These are phyloP conservation scores for Oenanthe javanica DNA, from an alignment of 140 eudicot genomes.

Conservation along the genomic window DNA sequence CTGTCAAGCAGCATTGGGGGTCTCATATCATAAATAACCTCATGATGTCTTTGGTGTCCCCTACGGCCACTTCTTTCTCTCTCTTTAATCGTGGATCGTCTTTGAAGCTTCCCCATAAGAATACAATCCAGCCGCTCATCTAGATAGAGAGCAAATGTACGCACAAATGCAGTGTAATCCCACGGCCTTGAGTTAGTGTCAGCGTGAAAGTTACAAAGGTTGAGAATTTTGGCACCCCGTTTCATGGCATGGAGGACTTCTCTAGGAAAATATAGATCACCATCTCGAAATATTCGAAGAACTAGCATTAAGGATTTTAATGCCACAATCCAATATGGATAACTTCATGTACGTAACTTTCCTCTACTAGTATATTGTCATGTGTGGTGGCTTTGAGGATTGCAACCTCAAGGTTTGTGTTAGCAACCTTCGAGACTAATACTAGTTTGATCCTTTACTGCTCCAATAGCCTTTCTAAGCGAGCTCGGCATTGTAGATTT, in stretches of 20 bases:
- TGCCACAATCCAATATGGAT: conserved; percentile 55
- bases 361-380: conserved; percentile 36
- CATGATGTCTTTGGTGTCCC: conserved; percentile 15
- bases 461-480: conserved; percentile 47
- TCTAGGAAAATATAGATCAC: conserved; percentile 65
- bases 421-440: conserved; percentile 41
- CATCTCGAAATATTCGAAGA: conserved; percentile 58
- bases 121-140: conserved; percentile 65
- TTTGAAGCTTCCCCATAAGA: conserved; percentile 55
- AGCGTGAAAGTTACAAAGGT: conserved; percentile 38
- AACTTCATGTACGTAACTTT: conserved; percentile 31
- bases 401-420: conserved; percentile 35
- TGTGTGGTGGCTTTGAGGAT: conserved; percentile 62
- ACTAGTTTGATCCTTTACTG: conserved; percentile 68
- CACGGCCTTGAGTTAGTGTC: conserved; percentile 50
- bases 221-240: conserved; percentile 49
- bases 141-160: conserved; percentile 49
- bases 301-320: conserved; percentile 54
- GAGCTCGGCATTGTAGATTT: conserved; percentile 47
- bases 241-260: conserved; percentile 64
- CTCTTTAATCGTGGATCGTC: conserved; percentile 17
- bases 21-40: conserved; percentile 43
- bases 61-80: neutral
- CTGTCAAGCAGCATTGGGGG: conserved; percentile 56
- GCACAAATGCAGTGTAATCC: conserved; percentile 67